A percentile compares a stretch with the other conserved stretches of the same genome.
These are phyloP conservation scores for Chrysoporthe puriensis DNA, from an alignment of 2,329 filamentous ascomycete species.

Conservation along the genomic window DNA sequence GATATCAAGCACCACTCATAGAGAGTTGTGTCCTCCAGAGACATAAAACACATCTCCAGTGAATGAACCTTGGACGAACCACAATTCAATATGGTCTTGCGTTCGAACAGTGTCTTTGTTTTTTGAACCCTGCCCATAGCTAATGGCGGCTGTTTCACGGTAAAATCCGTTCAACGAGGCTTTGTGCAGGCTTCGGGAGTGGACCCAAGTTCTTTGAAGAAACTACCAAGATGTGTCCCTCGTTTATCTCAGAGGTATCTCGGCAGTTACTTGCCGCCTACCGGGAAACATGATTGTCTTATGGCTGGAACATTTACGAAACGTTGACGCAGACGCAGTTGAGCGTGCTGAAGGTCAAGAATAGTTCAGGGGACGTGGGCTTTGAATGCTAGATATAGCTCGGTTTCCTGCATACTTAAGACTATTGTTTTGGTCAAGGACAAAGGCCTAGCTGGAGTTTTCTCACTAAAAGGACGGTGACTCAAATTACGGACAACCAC, in stretches of 20 bases:
- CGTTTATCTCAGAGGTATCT: not conserved
- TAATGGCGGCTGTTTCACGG: not conserved
- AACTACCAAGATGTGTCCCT: not conserved
- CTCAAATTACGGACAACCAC: too few relatives aligned
- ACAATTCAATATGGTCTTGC: not conserved
- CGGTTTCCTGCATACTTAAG: not conserved
- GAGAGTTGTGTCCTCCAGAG: too few relatives aligned
- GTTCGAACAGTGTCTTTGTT: slow-evolving; percentile 2
- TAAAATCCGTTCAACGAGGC: not conserved
- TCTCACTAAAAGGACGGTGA: too few relatives aligned
- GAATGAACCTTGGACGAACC: not conserved
- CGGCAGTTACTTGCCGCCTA: not conserved
- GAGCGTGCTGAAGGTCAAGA: not conserved
- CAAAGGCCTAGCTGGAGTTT: too few relatives aligned
- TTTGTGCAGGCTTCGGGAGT: not conserved
- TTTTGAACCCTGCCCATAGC: not conserved
- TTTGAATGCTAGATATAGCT: too few relatives aligned
- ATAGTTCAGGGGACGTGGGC: not conserved
- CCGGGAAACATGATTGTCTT: not conserved
- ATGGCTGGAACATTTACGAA: not conserved
- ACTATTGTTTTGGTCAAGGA: not conserved
- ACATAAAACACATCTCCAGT: not conserved
- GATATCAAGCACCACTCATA: too few relatives aligned
- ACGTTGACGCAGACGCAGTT: not conserved
- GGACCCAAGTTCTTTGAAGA: not conserved